Percentiles rank a stretch among this genome's conserved stretches.
phyloP scores from a whole-genome alignment of 768 basidiomycete genomes.

The Terana coerulea region DNA sequence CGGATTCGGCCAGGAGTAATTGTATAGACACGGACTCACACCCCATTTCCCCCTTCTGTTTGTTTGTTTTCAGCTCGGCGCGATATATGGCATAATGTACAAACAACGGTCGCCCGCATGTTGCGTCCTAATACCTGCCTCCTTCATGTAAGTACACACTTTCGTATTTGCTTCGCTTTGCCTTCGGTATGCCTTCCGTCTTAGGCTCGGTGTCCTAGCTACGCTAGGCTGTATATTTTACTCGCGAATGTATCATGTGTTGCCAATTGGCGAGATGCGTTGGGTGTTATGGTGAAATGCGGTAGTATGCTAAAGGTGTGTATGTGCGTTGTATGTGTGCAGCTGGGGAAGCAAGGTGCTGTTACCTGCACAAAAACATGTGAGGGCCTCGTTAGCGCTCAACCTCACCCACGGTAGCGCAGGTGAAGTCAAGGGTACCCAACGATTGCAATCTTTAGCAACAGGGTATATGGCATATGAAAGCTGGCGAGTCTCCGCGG shows the following conservation, averaged over 20 bases:
- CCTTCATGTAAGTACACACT: neutral
- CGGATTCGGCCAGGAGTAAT: conserved; percentile 92
- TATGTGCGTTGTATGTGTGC: too few relatives aligned
- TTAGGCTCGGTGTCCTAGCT: neutral
- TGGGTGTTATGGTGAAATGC: too few relatives aligned
- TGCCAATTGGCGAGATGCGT: neutral
- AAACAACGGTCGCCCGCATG: neutral
- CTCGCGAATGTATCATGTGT: conserved; percentile 4
- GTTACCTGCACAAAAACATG: too few relatives aligned
- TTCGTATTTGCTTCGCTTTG: neutral
- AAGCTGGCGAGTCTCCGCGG: too few relatives aligned
- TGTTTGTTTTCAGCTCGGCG: neutral
- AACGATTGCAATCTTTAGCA: too few relatives aligned
- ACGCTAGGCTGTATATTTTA: neutral
- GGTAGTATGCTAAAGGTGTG: too few relatives aligned
- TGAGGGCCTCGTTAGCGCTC: too few relatives aligned
- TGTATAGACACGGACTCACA: conserved; percentile 3
- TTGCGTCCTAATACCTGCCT: conserved; percentile 1
- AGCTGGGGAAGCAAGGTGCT: too few relatives aligned
- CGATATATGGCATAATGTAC: conserved; percentile 9
- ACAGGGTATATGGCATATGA: too few relatives aligned
- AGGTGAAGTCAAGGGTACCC: too few relatives aligned
- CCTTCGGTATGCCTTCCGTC: neutral
- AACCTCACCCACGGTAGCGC: too few relatives aligned
- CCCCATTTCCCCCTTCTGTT: neutral